These are phyloP conservation scores for Aspergillus sp. DNA, from an alignment of 2,329 filamentous ascomycete genomes.

Conservation along the genomic window DNA sequence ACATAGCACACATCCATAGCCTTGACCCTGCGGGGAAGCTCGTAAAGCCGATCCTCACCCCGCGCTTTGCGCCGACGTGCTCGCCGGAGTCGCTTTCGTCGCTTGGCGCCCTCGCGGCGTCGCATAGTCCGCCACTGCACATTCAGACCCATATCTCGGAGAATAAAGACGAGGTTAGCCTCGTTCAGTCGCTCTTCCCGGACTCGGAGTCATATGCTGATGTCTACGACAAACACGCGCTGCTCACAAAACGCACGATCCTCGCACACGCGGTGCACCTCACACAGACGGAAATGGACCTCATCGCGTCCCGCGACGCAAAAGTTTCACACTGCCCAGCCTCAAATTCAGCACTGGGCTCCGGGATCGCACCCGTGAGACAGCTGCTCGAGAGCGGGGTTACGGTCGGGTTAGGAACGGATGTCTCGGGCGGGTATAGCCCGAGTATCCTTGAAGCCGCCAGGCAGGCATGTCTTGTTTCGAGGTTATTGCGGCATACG, in stretches of 20 bases:
- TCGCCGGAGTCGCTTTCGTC: constrained; percentile 58
- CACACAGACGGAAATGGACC: constrained; percentile 63
- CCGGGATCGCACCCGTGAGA: constrained; percentile 76
- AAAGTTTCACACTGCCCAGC: constrained; percentile 86
- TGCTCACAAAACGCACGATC: constrained; percentile 75
- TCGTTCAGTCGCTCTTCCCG: constrained; percentile 74
- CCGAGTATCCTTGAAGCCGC: constrained; percentile 82
- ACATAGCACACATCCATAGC: constrained; percentile 67
- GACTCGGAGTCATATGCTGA: constrained; percentile 67
- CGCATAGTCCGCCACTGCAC: constrained; percentile 61
- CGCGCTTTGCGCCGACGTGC: constrained; percentile 64
- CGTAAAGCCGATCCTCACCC: constrained; percentile 79
- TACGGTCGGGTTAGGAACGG: constrained; percentile 83
- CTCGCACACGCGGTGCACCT: constrained; percentile 86
- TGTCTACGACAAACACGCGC: constrained; percentile 74
- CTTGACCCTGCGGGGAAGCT: constrained; percentile 68
- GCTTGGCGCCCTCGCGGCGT: constrained; percentile 67
- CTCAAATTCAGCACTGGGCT: constrained; percentile 81
- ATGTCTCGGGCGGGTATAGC: constrained; percentile 86
- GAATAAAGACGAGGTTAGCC: constrained; percentile 71
- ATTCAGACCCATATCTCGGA: constrained; percentile 92
- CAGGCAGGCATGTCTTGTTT: constrained; percentile 78
- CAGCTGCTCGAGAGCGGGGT: constrained; percentile 75
- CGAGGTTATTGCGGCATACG: constrained; percentile 58
- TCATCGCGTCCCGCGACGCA: constrained; percentile 64